Percentiles rank a stretch among this genome's conserved stretches.
phyloP scores from a whole-genome alignment of 371 early-diverging fungal genomes.

The Choanephora cucurbitarum region DNA sequence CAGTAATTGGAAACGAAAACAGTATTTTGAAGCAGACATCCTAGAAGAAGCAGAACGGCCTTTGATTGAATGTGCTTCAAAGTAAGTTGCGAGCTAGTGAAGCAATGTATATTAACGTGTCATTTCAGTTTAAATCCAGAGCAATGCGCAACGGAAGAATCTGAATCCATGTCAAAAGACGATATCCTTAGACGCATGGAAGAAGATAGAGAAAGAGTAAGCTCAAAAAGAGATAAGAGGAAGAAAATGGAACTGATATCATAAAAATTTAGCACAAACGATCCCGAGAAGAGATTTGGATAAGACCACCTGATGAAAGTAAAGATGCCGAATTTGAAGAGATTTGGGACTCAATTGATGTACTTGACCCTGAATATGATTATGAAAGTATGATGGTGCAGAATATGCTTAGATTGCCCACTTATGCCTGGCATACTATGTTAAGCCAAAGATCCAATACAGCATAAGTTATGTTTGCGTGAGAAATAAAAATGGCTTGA shows the following conservation, averaged over 20 bases:
- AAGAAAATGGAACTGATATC: neutral
- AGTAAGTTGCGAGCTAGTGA: constrained; percentile 34
- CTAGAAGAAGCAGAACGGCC: constrained; percentile 56
- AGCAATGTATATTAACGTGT: no score
- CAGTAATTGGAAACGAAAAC: constrained; percentile 46
- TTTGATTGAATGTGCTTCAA: constrained; percentile 42
- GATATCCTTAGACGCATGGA: constrained; percentile 78
- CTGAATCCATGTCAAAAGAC: constrained; percentile 53
- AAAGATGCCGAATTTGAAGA: constrained; percentile 61
- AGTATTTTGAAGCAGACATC: constrained; percentile 37
- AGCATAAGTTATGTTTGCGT: neutral
- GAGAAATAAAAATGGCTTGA: neutral
- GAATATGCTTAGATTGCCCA: constrained; percentile 54
- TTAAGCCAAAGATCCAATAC: constrained; percentile 19
- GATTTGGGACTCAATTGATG: constrained; percentile 65
- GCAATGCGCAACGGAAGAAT: constrained; percentile 13
- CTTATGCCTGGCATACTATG: constrained; percentile 53
- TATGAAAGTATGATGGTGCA: constrained; percentile 64
- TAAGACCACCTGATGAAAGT: constrained; percentile 62
- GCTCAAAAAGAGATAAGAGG: constrained; percentile 1
- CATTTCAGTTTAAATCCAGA: constrained; percentile 9
- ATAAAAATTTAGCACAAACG: constrained; percentile 57
- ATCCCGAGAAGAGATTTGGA: constrained; percentile 77
- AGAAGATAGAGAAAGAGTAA: constrained; percentile 75
- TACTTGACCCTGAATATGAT: constrained; percentile 61